Base-by-base conservation (phyloP, 768 basidiomycete species). In the Cystofilobasidium macerans region DNA sequence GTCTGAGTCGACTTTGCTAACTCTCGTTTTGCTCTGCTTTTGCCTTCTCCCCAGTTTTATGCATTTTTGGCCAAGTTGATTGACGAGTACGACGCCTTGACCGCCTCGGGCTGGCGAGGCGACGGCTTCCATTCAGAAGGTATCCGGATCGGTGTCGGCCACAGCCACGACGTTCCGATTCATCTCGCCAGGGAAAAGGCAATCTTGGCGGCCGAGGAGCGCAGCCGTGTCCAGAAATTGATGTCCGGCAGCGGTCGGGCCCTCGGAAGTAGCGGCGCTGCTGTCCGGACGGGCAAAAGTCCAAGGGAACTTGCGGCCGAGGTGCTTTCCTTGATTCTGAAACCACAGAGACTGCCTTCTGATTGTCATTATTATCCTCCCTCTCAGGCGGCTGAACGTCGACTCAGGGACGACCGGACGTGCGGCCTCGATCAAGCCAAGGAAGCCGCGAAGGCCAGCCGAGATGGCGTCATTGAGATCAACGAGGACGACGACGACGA, bases 111-210 rank as follows among this genome's bases (percentile, higher is more conserved):
- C 0, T 97, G 92, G 75, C 13, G 35, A 74, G 76, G 93, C 18
- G 92, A 95, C 75, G 93, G 92, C 3, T 97, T 95, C 81, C 84
- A 84, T 74, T 80, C 85, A 30, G 77, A 80, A n/a, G 93, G 93
- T 0, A 79, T 79, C 16, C 78, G 85, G 30, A 73, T 97, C 0
- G 89, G 90, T n/a, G 71, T 71, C 8, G 81, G 83, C 36, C 76
- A 85, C 24, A 84, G 85, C 1, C 88, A 86, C 70, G 79, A 88
- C 72, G 72, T 87, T 0, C 83, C 88, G 2, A 81, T 81, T 16
- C 81, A 86, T 71, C 67, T 85, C 32, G 88, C 85, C 9, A 81
- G 83, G 20, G 72, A 77, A 51, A 86, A 84, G 66, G 89, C 87
- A 16, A 76, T 90, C 3, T 85, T 85, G 71, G 87, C 88, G 16